A percentile compares a stretch with the other conserved stretches of the same genome.
Evolutionary conservation across 1,284 basidiomycete species (phyloP).

Genomic region (Microbotryum violaceum): DNA sequence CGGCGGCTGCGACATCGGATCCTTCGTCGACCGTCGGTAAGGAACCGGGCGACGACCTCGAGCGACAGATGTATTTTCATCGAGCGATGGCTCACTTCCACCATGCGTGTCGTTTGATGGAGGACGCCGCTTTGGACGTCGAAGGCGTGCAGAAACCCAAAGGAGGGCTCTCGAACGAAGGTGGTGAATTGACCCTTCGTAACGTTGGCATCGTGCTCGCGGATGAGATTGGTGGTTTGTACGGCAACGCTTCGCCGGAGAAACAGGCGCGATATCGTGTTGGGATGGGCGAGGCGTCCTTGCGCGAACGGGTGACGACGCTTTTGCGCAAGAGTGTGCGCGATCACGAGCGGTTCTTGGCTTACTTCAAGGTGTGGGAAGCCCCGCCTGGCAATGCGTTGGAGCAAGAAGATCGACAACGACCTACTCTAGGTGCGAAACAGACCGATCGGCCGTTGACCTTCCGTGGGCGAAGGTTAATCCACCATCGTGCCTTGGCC

Average conservation of each 20-base stretch:
- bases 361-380: slow-evolving; percentile 64
- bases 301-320: slow-evolving; percentile 53
- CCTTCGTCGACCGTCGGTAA: slow-evolving; percentile 43
- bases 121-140: slow-evolving; percentile 56
- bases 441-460: slow-evolving; percentile 33
- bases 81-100: slow-evolving; percentile 69
- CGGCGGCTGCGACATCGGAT: no score
- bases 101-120: slow-evolving; percentile 62
- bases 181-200: slow-evolving; percentile 62
- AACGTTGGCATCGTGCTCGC: slow-evolving; percentile 48
- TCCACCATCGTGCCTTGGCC: slow-evolving; percentile 15
- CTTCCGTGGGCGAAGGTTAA: slow-evolving; percentile 12
- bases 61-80: slow-evolving; percentile 69
- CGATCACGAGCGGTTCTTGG: slow-evolving; percentile 68
- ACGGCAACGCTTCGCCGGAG: slow-evolving; percentile 42
- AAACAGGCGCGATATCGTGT: slow-evolving; percentile 58
- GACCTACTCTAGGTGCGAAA: slow-evolving; percentile 3
- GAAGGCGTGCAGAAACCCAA: slow-evolving; percentile 56
- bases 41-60: slow-evolving; percentile 44
- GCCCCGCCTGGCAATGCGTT: slow-evolving; percentile 41
- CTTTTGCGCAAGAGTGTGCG: slow-evolving; percentile 62
- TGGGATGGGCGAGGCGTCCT: slow-evolving; percentile 49
- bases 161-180: slow-evolving; percentile 46
- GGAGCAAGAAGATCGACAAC: slow-evolving; percentile 9
- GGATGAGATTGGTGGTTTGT: slow-evolving; percentile 4